phyloP scores from a whole-genome alignment of 2,329 filamentous ascomycete genomes.

The Diaporthe sp. region DNA sequence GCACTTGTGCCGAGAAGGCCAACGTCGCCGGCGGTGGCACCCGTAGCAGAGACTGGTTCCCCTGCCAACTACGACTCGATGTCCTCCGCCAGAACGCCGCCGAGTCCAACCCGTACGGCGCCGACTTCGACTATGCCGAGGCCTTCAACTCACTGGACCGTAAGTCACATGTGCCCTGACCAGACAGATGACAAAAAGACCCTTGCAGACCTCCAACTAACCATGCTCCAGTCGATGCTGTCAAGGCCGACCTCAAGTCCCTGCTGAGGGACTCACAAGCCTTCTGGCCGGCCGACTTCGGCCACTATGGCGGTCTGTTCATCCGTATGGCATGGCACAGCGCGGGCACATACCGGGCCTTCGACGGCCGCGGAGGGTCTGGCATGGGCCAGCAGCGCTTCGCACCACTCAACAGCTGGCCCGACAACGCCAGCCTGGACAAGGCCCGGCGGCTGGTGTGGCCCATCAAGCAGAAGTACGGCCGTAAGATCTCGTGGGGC shows the following conservation, averaged over 20 bases:
- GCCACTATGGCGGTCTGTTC: constrained; percentile 85
- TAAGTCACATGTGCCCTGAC: constrained; percentile 1
- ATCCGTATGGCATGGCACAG: constrained; percentile 87
- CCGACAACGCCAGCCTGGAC: constrained; percentile 81
- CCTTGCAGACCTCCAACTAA: background rate
- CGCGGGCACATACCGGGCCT: constrained; percentile 82
- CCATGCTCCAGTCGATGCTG: constrained; percentile 58
- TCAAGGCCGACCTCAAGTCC: constrained; percentile 79
- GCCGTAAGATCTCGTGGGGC: constrained; percentile 83
- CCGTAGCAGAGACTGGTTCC: constrained; percentile 79
- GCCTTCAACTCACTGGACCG: constrained; percentile 79
- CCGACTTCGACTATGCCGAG: constrained; percentile 77
- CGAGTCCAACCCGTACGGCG: constrained; percentile 71
- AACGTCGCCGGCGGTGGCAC: constrained; percentile 73
- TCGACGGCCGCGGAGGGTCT: constrained; percentile 81
- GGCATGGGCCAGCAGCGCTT: constrained; percentile 76
- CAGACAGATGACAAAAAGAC: too few relatives aligned
- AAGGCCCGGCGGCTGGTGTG: constrained; percentile 82
- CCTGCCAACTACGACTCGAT: constrained; percentile 73
- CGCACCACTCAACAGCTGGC: constrained; percentile 82
- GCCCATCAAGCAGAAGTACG: constrained; percentile 87
- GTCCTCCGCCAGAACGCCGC: constrained; percentile 78
- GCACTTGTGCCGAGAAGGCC: constrained; percentile 42
- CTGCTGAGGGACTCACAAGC: constrained; percentile 85
- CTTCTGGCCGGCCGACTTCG: constrained; percentile 87